These are phyloP conservation scores for Taphrina flavorubra DNA, from an alignment of 1,139 yeast species.

Conservation along the genomic window DNA sequence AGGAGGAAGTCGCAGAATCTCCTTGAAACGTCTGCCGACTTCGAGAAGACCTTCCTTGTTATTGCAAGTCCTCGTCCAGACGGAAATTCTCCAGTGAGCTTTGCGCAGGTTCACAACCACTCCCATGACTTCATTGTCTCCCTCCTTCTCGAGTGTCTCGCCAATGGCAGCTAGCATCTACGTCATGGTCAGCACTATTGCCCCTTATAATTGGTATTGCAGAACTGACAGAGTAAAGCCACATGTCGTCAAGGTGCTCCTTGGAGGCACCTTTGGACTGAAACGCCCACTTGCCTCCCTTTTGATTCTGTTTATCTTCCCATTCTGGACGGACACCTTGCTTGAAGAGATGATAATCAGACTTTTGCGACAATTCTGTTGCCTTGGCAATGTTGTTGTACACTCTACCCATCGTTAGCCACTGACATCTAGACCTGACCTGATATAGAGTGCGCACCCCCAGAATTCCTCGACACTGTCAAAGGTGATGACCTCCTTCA, in stretches of 20 bases:
- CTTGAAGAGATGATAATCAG: conserved; percentile 95
- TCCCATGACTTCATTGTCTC: conserved; percentile 82
- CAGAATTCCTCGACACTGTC: conserved; percentile 96
- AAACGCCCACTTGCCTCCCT: conserved; percentile 95
- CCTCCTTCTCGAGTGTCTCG: conserved; percentile 74
- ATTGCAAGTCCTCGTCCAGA: conserved; percentile 89
- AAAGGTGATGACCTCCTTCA: conserved; percentile 91
- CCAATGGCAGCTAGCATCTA: conserved; percentile 85
- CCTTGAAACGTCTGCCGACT: conserved; percentile 76
- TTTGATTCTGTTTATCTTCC: conserved; percentile 88
- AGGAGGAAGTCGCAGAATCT: conserved; percentile 70
- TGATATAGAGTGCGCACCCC: conserved; percentile 59
- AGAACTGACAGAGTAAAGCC: conserved; percentile 60
- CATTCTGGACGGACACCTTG: conserved; percentile 97
- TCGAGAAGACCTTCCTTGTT: conserved; percentile 59
- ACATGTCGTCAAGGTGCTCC: conserved; percentile 78
- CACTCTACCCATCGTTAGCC: conserved; percentile 52
- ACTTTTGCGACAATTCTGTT: conserved; percentile 83
- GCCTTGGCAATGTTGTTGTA: conserved; percentile 94
- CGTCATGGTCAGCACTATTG: conserved; percentile 47
- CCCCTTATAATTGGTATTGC: neutral
- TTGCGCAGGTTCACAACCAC: conserved; percentile 88
- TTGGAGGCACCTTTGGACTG: conserved; percentile 69
- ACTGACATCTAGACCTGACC: neutral
- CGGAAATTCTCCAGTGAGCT: conserved; percentile 80